phyloP scores from a whole-genome alignment of 805 yeast species.

The Henningerozyma blattae region DNA sequence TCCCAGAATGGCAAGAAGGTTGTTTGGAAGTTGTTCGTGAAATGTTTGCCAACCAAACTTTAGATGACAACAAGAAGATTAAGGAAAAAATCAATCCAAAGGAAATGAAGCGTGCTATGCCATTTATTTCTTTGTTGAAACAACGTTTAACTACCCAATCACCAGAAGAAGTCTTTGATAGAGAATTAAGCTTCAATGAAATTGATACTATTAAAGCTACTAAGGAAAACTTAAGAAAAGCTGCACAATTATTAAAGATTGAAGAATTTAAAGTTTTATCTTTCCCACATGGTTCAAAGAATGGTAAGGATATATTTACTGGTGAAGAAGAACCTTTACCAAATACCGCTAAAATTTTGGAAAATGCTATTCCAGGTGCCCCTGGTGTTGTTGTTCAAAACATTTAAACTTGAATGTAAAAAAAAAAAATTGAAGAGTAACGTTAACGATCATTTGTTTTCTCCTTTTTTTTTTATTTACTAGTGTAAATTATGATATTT shows the following conservation, averaged over 20 bases:
- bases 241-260: slow-evolving; percentile 50
- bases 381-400: slow-evolving; percentile 79
- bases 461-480: too few species aligned
- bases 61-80: slow-evolving; percentile 53
- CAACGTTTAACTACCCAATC: slow-evolving; percentile 60
- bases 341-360: slow-evolving; percentile 53
- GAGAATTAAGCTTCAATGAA: slow-evolving; percentile 80
- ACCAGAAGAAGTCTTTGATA: slow-evolving; percentile 73
- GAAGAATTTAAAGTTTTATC: slow-evolving; percentile 47
- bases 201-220: slow-evolving; percentile 48
- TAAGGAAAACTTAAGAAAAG: slow-evolving; percentile 42
- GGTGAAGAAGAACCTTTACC: slow-evolving; percentile 61
- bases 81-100: slow-evolving; percentile 56
- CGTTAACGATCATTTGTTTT: background rate
- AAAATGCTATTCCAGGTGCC: slow-evolving; percentile 80
- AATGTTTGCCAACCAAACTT: slow-evolving; percentile 50
- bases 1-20: slow-evolving; percentile 84
- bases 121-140: slow-evolving; percentile 79
- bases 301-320: slow-evolving; percentile 54
- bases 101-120: slow-evolving; percentile 98
- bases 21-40: slow-evolving; percentile 73
- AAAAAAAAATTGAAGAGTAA: too few species aligned
- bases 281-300: slow-evolving; percentile 48
- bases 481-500: too few species aligned
- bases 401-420: too few species aligned